These are phyloP conservation scores for Chlamydomonas incerta DNA, from an alignment of 139 green algal species.

Conservation along the genomic window DNA sequence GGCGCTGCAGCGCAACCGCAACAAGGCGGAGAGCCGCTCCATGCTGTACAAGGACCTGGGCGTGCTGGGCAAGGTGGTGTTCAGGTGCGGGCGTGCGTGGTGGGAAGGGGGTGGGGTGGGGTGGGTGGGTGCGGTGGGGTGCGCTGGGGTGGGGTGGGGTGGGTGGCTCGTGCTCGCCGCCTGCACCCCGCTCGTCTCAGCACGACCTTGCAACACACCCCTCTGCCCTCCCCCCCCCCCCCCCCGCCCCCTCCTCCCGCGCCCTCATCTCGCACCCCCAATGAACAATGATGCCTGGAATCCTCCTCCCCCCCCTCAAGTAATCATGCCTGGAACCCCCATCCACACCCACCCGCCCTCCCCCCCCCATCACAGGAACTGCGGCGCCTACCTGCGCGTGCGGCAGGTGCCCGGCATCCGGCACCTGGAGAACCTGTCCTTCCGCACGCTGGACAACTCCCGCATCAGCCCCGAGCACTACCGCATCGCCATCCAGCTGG, in stretches of 20 bases:
- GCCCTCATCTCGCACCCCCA: too few species aligned
- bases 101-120: not conserved
- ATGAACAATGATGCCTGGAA: too few species aligned
- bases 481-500: slow-evolving; percentile 51
- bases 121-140: not conserved
- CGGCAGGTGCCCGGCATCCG: slow-evolving; percentile 50
- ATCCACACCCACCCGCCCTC: too few species aligned
- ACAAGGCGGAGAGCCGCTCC: slow-evolving; percentile 63
- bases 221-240: too few species aligned
- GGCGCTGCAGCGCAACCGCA: slow-evolving; percentile 57
- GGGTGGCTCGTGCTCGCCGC: too few species aligned
- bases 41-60: slow-evolving; percentile 64
- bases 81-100: slow-evolving; percentile 39
- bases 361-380: slow-evolving; percentile 67
- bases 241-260: too few species aligned
- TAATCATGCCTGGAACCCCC: too few species aligned
- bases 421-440: slow-evolving; percentile 74
- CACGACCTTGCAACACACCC: too few species aligned
- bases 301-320: too few species aligned
- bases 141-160: not conserved
- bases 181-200: too few species aligned
- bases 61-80: slow-evolving; percentile 72
- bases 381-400: slow-evolving; percentile 77
- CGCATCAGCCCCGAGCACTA: slow-evolving; percentile 82
- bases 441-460: slow-evolving; percentile 84